phyloP scores from a whole-genome alignment of 176 grass and related monocot species.

The Carex kokanica region DNA sequence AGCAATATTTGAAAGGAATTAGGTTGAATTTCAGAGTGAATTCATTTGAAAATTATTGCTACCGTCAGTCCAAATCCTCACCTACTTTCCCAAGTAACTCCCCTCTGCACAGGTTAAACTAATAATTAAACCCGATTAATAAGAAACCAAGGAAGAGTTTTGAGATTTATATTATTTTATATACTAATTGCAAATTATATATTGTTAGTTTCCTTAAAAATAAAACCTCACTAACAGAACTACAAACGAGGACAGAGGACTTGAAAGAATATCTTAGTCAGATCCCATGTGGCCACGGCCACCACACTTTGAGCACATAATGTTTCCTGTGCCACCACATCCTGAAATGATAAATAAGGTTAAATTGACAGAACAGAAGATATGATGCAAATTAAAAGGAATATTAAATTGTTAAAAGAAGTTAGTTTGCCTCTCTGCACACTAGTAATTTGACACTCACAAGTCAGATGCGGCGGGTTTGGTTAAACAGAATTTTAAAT shows the following conservation, averaged over 20 bases:
- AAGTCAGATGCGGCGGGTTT: background rate
- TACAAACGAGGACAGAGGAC: background rate
- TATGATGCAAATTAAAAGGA: background rate
- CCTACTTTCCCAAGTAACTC: background rate
- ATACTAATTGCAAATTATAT: background rate
- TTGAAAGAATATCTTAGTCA: background rate
- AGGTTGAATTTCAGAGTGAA: background rate
- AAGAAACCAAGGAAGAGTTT: background rate
- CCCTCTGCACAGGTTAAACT: background rate
- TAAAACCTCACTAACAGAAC: background rate
- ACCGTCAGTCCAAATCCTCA: background rate
- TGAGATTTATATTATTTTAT: background rate
- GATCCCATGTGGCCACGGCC: slow-evolving; percentile 58
- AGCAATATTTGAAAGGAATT: background rate
- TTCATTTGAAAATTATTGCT: background rate
- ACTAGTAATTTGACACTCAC: background rate
- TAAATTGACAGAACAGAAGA: slow-evolving; percentile 1
- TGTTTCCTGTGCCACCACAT: slow-evolving; percentile 85
- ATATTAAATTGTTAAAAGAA: background rate
- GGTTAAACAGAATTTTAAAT: background rate
- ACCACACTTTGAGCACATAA: slow-evolving; percentile 75
- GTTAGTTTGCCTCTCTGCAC: background rate
- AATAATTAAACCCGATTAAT: background rate
- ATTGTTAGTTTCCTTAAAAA: background rate
- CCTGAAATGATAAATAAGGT: slow-evolving; percentile 31